phyloP scores from a whole-genome alignment of 1,284 basidiomycete species.

The Malassezia globosa region DNA sequence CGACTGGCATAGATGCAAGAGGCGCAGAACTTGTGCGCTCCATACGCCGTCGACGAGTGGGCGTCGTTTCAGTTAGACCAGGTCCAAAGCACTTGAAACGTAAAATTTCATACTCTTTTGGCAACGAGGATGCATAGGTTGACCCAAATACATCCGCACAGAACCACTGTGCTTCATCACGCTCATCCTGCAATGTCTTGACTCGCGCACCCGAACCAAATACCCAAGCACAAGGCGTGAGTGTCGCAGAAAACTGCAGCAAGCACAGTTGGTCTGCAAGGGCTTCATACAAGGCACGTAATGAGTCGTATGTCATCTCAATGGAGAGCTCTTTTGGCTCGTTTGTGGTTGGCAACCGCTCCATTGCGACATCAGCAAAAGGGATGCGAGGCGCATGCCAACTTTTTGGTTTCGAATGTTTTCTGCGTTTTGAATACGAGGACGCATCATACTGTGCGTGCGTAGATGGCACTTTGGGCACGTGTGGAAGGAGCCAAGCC shows the following conservation, averaged over 20 bases:
- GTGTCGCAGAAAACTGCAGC: slow-evolving; percentile 3
- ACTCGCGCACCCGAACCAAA: slow-evolving; percentile 7
- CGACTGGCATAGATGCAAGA: neutral
- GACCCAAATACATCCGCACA: slow-evolving; percentile 34
- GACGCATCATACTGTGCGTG: neutral
- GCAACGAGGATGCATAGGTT: slow-evolving; percentile 21
- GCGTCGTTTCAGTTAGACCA: slow-evolving; percentile 5
- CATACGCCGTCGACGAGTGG: neutral
- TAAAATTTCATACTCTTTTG: slow-evolving; percentile 30
- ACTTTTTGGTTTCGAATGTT: neutral
- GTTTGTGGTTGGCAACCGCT: neutral
- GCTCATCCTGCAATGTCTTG: slow-evolving; percentile 18
- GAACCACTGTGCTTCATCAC: slow-evolving; percentile 42
- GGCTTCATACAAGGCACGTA: slow-evolving; percentile 1
- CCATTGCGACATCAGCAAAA: slow-evolving; percentile 3
- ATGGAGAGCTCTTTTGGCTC: neutral
- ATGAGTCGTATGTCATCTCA: neutral
- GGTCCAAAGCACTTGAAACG: slow-evolving; percentile 36
- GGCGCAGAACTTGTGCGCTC: slow-evolving; percentile 7
- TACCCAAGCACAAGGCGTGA: neutral
- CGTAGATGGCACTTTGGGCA: neutral
- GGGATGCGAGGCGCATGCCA: slow-evolving; percentile 2
- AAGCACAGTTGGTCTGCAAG: slow-evolving; percentile 16
- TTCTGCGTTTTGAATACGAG: slow-evolving; percentile 6
- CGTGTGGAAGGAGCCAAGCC: slow-evolving; percentile 1